phyloP scores from a whole-genome alignment of 2,329 filamentous ascomycete species.

The Ophiostoma perfectum region DNA sequence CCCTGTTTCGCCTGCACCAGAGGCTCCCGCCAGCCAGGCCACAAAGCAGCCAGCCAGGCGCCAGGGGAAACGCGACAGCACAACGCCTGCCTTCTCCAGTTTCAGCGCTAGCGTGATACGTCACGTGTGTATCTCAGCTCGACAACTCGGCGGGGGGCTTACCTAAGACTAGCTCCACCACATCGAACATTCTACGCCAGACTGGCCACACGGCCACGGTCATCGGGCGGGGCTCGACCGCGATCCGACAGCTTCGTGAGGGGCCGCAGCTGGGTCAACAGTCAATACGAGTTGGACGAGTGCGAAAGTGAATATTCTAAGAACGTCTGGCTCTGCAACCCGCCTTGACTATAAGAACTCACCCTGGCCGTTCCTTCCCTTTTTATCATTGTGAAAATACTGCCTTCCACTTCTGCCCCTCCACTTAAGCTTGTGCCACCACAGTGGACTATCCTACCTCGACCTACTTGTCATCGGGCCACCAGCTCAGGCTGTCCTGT shows the following conservation, averaged over 20 bases:
- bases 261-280: too few species aligned
- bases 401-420: background rate
- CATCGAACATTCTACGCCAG: background rate
- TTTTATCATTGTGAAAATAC: background rate
- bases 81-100: slow-evolving; percentile 22
- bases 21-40: slow-evolving; percentile 2
- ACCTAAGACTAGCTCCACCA: slow-evolving; percentile 9
- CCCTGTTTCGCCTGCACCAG: slow-evolving; percentile 5
- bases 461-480: background rate
- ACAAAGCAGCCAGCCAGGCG: slow-evolving; percentile 34
- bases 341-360: background rate
- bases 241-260: background rate
- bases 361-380: background rate
- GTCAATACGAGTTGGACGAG: too few species aligned
- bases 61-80: slow-evolving; percentile 44
- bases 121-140: background rate
- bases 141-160: background rate
- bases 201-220: background rate
- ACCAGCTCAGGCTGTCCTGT: background rate
- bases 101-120: background rate
- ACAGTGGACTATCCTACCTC: background rate
- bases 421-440: background rate
- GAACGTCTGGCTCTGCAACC: background rate
- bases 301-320: too few species aligned
- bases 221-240: background rate